Percentiles rank a stretch among this genome's conserved stretches.
Conservation (phyloP, 208 protist genomes). For the Acanthamoeba polyphaga region DNA sequence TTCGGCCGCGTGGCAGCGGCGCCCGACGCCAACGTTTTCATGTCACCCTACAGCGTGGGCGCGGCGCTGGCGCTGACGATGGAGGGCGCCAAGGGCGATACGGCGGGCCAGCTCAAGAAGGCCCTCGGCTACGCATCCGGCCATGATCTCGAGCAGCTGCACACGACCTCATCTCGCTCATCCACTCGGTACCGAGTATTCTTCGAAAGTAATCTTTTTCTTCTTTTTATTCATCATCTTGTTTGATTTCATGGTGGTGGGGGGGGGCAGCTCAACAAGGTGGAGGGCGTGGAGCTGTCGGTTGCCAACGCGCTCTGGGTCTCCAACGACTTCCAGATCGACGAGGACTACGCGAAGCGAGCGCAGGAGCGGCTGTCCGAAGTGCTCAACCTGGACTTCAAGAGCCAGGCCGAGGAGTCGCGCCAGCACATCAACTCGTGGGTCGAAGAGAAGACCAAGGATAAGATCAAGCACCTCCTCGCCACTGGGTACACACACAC, state of each 20-base stretch:
- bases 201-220: no score
- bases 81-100: background rate
- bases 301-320: constrained; percentile 21
- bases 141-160: background rate
- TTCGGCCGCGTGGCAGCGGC: background rate
- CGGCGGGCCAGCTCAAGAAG: background rate
- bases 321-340: background rate
- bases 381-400: constrained; percentile 15
- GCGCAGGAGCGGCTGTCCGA: background rate
- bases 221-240: no score
- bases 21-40: background rate
- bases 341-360: background rate
- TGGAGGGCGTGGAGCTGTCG: background rate
- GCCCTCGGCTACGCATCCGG: background rate
- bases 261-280: background rate
- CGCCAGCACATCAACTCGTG: constrained; percentile 31
- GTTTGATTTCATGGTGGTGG: background rate
- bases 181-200: background rate
- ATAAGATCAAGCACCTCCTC: constrained; percentile 27
- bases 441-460: constrained; percentile 21
- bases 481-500: background rate
- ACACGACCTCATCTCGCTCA: background rate
- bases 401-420: background rate
- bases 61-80: background rate
- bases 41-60: background rate